A percentile compares a stretch with the other conserved stretches of the same genome.
Conservation (phyloP, 495 filamentous ascomycete species). For the Pseudoneurospora amorphoporcata region DNA sequence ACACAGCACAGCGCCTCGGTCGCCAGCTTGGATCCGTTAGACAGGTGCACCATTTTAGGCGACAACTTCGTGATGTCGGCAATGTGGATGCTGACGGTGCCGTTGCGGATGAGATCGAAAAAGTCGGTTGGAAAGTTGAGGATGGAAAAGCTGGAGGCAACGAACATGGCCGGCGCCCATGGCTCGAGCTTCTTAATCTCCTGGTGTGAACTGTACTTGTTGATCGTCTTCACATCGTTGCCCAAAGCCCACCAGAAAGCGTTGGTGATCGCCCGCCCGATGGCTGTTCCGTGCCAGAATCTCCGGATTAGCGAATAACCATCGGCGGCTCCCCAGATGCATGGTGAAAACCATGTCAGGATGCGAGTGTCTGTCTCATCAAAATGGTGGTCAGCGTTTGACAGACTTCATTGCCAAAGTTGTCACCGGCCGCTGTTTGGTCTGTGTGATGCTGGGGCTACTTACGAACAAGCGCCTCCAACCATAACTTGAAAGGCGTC, state of each 20-base stretch:
- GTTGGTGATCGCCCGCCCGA: conserved; percentile 60
- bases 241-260: conserved; percentile 55
- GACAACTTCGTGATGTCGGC: conserved; percentile 48
- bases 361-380: conserved; percentile 24
- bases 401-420: too few species aligned
- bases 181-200: conserved; percentile 56
- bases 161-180: conserved; percentile 54
- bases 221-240: conserved; percentile 48
- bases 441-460: not conserved
- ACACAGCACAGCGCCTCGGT: conserved; percentile 58
- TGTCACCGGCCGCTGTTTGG: too few species aligned
- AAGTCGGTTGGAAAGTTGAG: conserved; percentile 60
- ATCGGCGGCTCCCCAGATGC: conserved; percentile 33
- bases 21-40: conserved; percentile 41
- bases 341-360: conserved; percentile 36
- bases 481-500: conserved; percentile 34
- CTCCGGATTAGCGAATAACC: conserved; percentile 28
- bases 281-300: conserved; percentile 55
- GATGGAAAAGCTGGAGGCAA: conserved; percentile 50
- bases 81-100: conserved; percentile 50
- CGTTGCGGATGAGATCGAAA: conserved; percentile 49
- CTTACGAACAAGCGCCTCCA: conserved; percentile 50
- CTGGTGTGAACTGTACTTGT: conserved; percentile 49
- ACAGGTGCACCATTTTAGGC: conserved; percentile 41
- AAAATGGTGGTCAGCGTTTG: not conserved